Evolutionary conservation across 345 rosid species (phyloP).

Genomic region (Syzygium oleosum): DNA sequence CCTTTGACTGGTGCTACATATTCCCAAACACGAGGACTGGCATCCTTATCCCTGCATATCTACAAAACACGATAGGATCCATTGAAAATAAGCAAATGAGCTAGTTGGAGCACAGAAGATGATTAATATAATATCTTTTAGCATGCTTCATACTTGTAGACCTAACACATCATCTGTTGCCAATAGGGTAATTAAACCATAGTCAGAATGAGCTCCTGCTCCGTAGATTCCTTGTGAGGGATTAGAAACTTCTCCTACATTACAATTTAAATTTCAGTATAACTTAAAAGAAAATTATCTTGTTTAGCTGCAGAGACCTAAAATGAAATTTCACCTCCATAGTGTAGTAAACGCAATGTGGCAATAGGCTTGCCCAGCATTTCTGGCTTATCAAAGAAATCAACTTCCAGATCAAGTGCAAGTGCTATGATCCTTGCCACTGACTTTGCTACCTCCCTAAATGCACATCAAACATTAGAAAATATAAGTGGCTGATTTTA

Average conservation of each 20-base stretch:
- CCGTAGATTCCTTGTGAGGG: constrained; percentile 73
- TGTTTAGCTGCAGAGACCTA: not conserved
- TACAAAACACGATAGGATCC: constrained; percentile 7
- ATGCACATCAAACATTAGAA: not conserved
- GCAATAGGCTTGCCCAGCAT: constrained; percentile 78
- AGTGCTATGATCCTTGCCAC: constrained; percentile 66
- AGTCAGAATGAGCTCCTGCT: constrained; percentile 92
- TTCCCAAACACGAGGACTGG: constrained; percentile 75
- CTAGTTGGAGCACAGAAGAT: not conserved
- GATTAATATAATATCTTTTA: not conserved
- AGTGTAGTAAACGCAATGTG: constrained; percentile 56
- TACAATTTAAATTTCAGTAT: not conserved
- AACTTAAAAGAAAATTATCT: not conserved
- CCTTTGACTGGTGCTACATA: constrained; percentile 72
- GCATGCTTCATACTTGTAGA: constrained; percentile 50
- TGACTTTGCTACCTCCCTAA: constrained; percentile 50
- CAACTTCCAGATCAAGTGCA: constrained; percentile 60
- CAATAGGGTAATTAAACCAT: constrained; percentile 79
- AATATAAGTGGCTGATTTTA: not conserved
- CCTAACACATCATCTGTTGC: constrained; percentile 73
- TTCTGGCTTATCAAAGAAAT: constrained; percentile 68
- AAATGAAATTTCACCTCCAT: constrained; percentile 37
- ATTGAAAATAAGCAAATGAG: not conserved
- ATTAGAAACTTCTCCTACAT: constrained; percentile 50
- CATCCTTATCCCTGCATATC: constrained; percentile 81